These are phyloP conservation scores for Rhynchospora breviuscula DNA, from an alignment of 176 grass and related monocot genomes.

Conservation along the genomic window DNA sequence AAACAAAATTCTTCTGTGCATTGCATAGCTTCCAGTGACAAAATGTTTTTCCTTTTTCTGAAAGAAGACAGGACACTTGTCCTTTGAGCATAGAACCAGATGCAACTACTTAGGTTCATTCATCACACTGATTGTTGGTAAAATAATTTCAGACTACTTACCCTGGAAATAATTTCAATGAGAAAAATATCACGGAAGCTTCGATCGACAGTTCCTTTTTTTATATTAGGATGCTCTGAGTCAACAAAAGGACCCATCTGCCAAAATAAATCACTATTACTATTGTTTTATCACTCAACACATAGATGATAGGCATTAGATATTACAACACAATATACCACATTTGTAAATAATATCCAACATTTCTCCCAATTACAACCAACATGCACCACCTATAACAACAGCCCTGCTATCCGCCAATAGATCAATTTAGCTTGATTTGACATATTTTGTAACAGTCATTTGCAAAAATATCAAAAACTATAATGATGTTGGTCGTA, in stretches of 20 bases:
- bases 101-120: neutral
- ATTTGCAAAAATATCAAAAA: conserved; percentile 10
- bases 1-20: neutral
- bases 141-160: conserved; percentile 24
- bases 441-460: neutral
- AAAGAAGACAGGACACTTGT: neutral
- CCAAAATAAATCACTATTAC: neutral
- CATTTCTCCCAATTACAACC: neutral
- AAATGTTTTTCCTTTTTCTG: neutral
- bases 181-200: conserved; percentile 75
- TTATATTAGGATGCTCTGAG: conserved; percentile 89
- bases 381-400: neutral
- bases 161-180: conserved; percentile 78
- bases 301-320: neutral
- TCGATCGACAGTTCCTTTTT: conserved; percentile 61
- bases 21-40: conserved; percentile 3
- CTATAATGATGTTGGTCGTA: neutral
- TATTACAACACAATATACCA: neutral
- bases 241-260: conserved; percentile 99
- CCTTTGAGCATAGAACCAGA: neutral
- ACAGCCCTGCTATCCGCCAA: neutral
- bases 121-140: neutral
- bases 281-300: neutral
- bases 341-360: neutral
- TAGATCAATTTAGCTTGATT: neutral